phyloP scores from a whole-genome alignment of 2,329 filamentous ascomycete genomes.

The Paraphoma sp. region DNA sequence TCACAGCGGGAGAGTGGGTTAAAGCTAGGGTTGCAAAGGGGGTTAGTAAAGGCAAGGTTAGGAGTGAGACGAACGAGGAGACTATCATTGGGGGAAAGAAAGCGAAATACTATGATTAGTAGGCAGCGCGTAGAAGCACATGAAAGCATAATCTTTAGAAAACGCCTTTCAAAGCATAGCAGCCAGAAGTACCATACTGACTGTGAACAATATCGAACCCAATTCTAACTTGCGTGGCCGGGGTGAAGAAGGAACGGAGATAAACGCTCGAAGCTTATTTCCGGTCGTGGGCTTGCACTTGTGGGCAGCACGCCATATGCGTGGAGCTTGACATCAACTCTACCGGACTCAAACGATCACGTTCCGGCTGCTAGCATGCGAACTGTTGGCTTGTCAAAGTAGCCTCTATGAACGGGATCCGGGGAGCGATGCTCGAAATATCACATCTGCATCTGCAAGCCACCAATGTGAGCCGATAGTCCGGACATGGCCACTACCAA shows the following conservation, averaged over 20 bases:
- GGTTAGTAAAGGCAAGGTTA: conserved; percentile 10
- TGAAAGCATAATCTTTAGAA: too few species aligned
- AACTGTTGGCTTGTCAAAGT: neutral
- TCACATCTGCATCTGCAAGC: too few species aligned
- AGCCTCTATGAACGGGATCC: neutral
- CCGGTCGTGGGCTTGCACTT: neutral
- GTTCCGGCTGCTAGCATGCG: neutral
- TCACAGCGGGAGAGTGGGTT: conserved; percentile 25
- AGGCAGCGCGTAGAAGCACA: neutral
- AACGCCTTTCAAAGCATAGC: too few species aligned
- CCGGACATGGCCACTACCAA: conserved; percentile 6
- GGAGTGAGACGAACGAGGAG: conserved; percentile 21
- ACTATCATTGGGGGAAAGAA: conserved; percentile 16
- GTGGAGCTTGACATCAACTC: conserved; percentile 1
- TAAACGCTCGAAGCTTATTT: neutral
- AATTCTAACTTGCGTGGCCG: too few species aligned
- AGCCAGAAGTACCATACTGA: too few species aligned
- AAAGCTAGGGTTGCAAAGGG: conserved; percentile 20
- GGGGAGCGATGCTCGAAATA: neutral
- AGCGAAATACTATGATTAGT: conserved; percentile 20
- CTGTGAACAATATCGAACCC: too few species aligned
- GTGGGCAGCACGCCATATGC: conserved; percentile 6
- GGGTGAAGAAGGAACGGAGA: neutral
- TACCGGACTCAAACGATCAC: too few species aligned
- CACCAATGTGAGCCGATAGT: too few species aligned